phyloP scores from a whole-genome alignment of 768 basidiomycete species.

The Amanita pseudoporphyria region DNA sequence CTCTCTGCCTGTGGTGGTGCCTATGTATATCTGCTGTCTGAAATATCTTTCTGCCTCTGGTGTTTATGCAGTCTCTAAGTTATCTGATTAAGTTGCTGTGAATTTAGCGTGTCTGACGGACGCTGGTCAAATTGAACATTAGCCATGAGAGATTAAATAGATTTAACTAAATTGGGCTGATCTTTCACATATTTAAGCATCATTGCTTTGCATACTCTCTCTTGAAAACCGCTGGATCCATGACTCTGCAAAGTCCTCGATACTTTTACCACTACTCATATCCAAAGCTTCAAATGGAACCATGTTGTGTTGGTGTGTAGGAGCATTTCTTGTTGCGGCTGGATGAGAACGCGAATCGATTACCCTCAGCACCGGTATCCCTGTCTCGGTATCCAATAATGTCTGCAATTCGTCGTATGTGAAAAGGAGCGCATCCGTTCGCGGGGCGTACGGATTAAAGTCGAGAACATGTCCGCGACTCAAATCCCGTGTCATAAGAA shows the following conservation, averaged over 20 bases:
- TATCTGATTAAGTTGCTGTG: no score
- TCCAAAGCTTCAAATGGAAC: slow-evolving; percentile 83
- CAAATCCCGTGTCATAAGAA: slow-evolving; percentile 78
- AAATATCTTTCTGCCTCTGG: no score
- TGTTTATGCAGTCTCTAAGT: no score
- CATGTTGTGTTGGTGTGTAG: slow-evolving; percentile 80
- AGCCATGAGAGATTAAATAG: no score
- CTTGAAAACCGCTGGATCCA: slow-evolving; percentile 49
- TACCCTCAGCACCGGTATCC: slow-evolving; percentile 41
- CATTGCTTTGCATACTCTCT: slow-evolving; percentile 16
- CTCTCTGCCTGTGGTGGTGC: no score
- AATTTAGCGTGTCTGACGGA: no score
- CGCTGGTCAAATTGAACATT: no score
- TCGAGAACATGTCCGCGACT: slow-evolving; percentile 75
- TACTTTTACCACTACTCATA: slow-evolving; percentile 62
- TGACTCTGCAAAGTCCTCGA: slow-evolving; percentile 62
- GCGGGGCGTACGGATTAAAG: slow-evolving; percentile 81
- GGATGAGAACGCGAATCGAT: slow-evolving; percentile 74
- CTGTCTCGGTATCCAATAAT: slow-evolving; percentile 17
- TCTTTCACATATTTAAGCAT: not conserved
- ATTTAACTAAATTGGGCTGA: no score
- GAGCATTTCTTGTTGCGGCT: slow-evolving; percentile 53
- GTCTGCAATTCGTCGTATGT: slow-evolving; percentile 63
- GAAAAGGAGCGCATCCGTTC: slow-evolving; percentile 86
- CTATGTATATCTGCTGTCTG: no score